Conservation (phyloP, 805 yeast species). For the Nakazawaea wickerhamii region DNA sequence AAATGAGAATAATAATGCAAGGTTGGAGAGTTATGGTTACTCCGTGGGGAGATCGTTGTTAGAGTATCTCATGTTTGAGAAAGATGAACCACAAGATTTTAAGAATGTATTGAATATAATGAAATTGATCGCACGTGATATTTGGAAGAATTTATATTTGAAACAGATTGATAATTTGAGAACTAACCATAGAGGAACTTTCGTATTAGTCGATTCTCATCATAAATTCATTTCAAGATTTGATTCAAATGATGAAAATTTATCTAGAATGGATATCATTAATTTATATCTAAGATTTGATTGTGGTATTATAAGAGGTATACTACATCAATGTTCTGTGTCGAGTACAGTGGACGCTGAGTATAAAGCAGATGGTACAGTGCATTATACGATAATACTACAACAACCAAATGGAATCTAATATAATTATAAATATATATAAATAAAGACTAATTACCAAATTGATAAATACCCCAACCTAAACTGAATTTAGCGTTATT, state of each 20-base stretch:
- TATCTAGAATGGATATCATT: conserved; percentile 4
- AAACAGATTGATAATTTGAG: conserved; percentile 90
- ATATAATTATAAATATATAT: not conserved
- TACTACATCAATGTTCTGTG: conserved; percentile 8
- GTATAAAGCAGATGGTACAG: conserved; percentile 9
- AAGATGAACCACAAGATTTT: conserved; percentile 30
- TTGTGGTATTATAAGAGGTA: conserved; percentile 12
- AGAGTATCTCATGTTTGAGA: conserved; percentile 24
- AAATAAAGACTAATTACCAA: not conserved
- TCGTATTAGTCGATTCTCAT: conserved; percentile 58
- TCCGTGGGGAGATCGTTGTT: conserved; percentile 30
- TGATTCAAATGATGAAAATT: conserved; percentile 2
- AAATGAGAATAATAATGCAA: conserved; percentile 46
- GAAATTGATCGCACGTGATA: conserved; percentile 89
- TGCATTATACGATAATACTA: conserved; percentile 12
- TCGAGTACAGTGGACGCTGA: conserved; percentile 7
- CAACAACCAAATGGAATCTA: not conserved
- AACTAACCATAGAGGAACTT: conserved; percentile 87
- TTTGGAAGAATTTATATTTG: conserved; percentile 75
- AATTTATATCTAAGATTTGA: conserved; percentile 10
- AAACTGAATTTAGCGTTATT: conserved; percentile 38
- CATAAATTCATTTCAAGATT: conserved; percentile 8
- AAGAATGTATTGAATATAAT: conserved; percentile 72
- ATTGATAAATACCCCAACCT: conserved; percentile 70
- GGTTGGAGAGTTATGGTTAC: conserved; percentile 70